phyloP scores from a whole-genome alignment of 2,329 filamentous ascomycete species.

The Trichophyton simii region DNA sequence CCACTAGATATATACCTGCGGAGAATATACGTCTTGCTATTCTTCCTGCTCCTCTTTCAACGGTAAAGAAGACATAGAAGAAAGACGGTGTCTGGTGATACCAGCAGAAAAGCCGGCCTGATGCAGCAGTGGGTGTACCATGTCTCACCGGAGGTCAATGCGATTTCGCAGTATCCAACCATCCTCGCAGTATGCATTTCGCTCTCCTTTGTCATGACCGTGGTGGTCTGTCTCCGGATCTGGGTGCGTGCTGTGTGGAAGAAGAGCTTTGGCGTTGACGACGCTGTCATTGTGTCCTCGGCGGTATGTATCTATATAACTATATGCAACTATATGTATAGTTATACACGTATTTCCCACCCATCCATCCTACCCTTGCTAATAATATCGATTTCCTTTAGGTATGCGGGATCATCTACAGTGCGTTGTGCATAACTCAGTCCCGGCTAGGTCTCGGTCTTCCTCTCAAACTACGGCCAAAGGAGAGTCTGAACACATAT shows the following conservation, averaged over 20 bases:
- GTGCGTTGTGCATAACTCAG: conserved; percentile 39
- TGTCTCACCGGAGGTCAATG: conserved; percentile 37
- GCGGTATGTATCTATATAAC: conserved; percentile 18
- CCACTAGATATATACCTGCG: neutral
- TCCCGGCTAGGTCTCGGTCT: conserved; percentile 44
- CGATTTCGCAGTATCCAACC: conserved; percentile 36
- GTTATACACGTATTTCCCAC: neutral
- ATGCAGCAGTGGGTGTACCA: conserved; percentile 43
- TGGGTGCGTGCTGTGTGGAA: conserved; percentile 33
- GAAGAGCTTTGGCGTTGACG: conserved; percentile 35
- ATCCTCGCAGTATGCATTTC: conserved; percentile 40
- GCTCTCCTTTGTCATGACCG: conserved; percentile 34
- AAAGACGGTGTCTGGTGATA: neutral
- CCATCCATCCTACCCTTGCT: neutral
- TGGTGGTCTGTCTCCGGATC: conserved; percentile 32
- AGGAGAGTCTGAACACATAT: conserved; percentile 34
- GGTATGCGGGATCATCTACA: conserved; percentile 40
- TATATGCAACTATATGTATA: neutral
- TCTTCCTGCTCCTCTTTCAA: neutral
- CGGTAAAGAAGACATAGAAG: neutral
- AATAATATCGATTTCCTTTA: conserved; percentile 19
- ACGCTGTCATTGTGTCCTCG: conserved; percentile 32
- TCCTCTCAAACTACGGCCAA: conserved; percentile 33
- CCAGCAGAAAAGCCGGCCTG: neutral
- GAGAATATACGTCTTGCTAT: too few relatives aligned